Conservation (phyloP, 768 basidiomycete species). For the Cyclocybe cylindracea region DNA sequence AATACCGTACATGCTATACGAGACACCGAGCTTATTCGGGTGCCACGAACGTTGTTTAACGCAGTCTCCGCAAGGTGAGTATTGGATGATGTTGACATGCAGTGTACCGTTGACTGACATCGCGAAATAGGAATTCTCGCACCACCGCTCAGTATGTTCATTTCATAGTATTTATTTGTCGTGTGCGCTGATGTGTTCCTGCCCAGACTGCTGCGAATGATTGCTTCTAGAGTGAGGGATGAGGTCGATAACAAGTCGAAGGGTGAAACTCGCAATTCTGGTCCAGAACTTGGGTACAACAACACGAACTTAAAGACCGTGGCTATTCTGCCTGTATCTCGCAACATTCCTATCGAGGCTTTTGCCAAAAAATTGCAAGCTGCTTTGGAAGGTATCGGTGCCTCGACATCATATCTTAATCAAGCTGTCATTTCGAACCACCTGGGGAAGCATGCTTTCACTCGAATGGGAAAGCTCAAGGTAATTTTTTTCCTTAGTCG, state of each 20-base stretch:
- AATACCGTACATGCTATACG: slow-evolving; percentile 97
- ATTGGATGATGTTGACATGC: not conserved
- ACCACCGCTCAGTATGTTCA: slow-evolving; percentile 75
- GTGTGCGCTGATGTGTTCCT: not conserved
- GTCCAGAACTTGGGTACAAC: slow-evolving; percentile 68
- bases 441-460: slow-evolving; percentile 93
- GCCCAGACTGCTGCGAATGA: slow-evolving; percentile 74
- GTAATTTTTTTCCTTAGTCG: slow-evolving; percentile 47
- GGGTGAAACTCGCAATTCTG: slow-evolving; percentile 49
- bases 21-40: slow-evolving; percentile 94
- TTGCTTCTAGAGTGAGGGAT: slow-evolving; percentile 87
- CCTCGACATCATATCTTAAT: slow-evolving; percentile 88
- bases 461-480: slow-evolving; percentile 96
- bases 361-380: slow-evolving; percentile 89
- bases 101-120: slow-evolving; percentile 1
- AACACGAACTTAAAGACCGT: slow-evolving; percentile 93
- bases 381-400: slow-evolving; percentile 92
- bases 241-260: slow-evolving; percentile 70
- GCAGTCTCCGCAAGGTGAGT: slow-evolving; percentile 83
- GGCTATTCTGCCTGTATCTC: slow-evolving; percentile 84
- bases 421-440: slow-evolving; percentile 92
- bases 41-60: slow-evolving; percentile 97
- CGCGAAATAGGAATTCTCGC: slow-evolving; percentile 64
- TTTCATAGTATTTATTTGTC: slow-evolving; percentile 17
- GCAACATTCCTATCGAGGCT: slow-evolving; percentile 84